Evolutionary conservation across 106 monocot species (phyloP).

Genomic region (Dioscorea dumetorum): DNA sequence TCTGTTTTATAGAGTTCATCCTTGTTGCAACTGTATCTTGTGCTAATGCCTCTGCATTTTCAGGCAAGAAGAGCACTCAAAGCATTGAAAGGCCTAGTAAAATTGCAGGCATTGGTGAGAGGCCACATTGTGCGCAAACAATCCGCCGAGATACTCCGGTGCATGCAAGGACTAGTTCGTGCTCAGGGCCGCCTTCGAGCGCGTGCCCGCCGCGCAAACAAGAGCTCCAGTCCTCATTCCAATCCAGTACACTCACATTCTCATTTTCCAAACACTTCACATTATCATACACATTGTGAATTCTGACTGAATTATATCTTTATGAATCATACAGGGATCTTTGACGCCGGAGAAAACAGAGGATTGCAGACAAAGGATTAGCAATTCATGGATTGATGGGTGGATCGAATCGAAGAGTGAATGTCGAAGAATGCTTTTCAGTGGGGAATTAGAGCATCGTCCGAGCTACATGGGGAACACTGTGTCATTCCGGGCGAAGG

Average conservation of each 20-base stretch:
- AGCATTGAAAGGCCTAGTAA: constrained; percentile 72
- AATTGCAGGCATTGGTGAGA: constrained; percentile 81
- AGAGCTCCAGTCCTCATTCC: not conserved
- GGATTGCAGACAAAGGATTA: constrained; percentile 21
- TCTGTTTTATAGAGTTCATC: not conserved
- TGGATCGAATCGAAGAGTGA: constrained; percentile 54
- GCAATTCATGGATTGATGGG: constrained; percentile 5
- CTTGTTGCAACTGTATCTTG: not conserved
- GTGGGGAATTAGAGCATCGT: constrained; percentile 41
- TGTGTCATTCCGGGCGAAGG: constrained; percentile 67
- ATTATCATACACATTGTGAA: too few relatives aligned
- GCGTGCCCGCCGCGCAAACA: constrained; percentile 6
- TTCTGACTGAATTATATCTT: too few relatives aligned
- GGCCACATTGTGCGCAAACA: constrained; percentile 84
- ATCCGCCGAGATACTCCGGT: constrained; percentile 66
- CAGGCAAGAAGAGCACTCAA: constrained; percentile 85
- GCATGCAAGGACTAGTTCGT: constrained; percentile 79
- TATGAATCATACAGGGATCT: constrained; percentile 22
- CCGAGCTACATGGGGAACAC: constrained; percentile 90
- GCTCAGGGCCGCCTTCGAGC: constrained; percentile 65
- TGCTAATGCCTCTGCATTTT: not conserved
- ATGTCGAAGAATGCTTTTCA: constrained; percentile 41
- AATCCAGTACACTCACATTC: not conserved
- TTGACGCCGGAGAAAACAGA: constrained; percentile 53
- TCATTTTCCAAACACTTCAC: too few relatives aligned